Percentiles rank a stretch among this genome's conserved stretches.
Evolutionary conservation across 2,329 filamentous ascomycete genomes (phyloP).

Genomic region (Microsporum audouinii): DNA sequence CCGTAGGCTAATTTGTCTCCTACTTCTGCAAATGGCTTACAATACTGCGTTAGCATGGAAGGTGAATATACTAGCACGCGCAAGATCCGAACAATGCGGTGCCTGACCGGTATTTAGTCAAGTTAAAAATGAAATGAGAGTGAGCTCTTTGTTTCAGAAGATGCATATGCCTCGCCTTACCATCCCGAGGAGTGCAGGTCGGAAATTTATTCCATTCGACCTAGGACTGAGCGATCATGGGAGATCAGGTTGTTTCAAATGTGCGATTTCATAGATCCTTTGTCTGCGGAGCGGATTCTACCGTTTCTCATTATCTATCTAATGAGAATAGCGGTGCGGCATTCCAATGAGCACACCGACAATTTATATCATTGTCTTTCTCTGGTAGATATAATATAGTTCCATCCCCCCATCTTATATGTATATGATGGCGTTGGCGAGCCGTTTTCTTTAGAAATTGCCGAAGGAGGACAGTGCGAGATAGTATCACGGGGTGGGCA

Average conservation of each 20-base stretch:
- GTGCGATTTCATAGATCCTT: neutral
- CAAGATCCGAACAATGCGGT: neutral
- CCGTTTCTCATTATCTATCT: neutral
- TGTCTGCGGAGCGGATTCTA: neutral
- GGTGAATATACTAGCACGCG: neutral
- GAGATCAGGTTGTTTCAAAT: neutral
- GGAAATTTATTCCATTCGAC: slow-evolving; percentile 4
- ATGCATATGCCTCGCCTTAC: neutral
- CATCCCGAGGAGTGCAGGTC: neutral
- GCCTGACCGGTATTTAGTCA: neutral
- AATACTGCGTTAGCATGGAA: neutral
- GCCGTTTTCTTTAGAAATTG: neutral
- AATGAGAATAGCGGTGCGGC: neutral
- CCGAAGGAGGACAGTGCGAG: neutral
- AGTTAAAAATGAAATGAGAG: neutral
- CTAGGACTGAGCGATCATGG: neutral
- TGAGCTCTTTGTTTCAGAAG: neutral
- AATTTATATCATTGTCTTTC: neutral
- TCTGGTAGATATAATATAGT: neutral
- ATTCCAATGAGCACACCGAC: neutral
- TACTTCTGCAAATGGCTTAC: neutral
- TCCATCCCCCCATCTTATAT: neutral
- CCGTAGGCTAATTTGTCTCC: neutral
- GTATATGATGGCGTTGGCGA: neutral
- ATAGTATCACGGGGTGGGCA: neutral